Evolutionary conservation across 805 yeast species (phyloP).

Genomic region (Metschnikowia bowlesiae): DNA sequence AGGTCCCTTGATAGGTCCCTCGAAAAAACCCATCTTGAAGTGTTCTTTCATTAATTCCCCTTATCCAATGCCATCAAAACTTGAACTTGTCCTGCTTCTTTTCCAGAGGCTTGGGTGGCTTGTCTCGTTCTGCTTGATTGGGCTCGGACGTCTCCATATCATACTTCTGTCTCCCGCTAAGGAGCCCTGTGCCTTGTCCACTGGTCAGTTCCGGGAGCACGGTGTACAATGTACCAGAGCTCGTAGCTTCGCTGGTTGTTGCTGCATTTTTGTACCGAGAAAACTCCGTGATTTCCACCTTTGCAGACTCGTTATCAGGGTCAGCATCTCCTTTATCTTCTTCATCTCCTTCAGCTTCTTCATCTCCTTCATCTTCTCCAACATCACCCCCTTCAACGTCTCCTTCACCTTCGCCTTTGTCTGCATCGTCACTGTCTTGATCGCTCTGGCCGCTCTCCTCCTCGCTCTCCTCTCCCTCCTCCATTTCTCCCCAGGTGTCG

Average conservation of each 20-base stretch:
- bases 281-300: conserved; percentile 14
- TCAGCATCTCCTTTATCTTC: conserved; percentile 2
- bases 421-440: not conserved
- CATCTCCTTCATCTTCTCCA: conserved; percentile 39
- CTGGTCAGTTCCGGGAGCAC: conserved; percentile 12
- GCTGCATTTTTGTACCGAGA: not conserved
- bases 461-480: conserved; percentile 24
- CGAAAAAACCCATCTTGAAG: too few relatives aligned
- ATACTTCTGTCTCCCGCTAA: conserved; percentile 5
- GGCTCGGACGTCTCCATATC: not conserved
- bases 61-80: conserved; percentile 1
- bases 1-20: too few relatives aligned
- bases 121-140: not conserved
- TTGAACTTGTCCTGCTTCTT: conserved; percentile 5
- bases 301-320: conserved; percentile 11
- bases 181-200: conserved; percentile 1
- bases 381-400: not conserved
- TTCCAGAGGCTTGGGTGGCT: not conserved
- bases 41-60: too few relatives aligned
- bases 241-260: not conserved
- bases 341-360: conserved; percentile 25
- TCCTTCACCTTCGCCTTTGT: conserved; percentile 11
- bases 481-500: conserved; percentile 33
- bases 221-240: conserved; percentile 8
- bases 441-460: conserved; percentile 3